Conservation (phyloP, 2,329 filamentous ascomycete genomes). For the Fusarium sp. region DNA sequence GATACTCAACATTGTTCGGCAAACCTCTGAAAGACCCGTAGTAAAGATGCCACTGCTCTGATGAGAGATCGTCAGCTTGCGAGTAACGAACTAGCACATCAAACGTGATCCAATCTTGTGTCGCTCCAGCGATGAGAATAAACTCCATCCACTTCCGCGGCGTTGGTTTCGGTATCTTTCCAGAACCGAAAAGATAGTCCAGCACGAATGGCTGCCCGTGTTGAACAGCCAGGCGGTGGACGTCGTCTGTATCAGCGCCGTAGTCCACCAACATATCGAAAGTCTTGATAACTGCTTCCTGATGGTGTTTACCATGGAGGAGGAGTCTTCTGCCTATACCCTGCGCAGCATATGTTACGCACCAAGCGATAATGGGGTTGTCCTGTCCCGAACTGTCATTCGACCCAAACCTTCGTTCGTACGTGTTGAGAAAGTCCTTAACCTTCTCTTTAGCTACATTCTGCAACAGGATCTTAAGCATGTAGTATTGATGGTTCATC, state of each 20-base stretch:
- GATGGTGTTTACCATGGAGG: accelerated
- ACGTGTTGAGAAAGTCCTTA: accelerated
- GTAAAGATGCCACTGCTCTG: background rate
- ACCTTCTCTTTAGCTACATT: accelerated
- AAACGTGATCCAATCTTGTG: background rate
- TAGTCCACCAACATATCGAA: background rate
- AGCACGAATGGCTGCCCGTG: background rate
- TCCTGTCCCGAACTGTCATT: background rate
- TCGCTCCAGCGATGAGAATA: accelerated
- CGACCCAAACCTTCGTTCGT: background rate
- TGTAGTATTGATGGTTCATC: background rate
- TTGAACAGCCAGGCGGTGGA: background rate
- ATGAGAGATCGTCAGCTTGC: background rate
- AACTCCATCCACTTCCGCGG: background rate
- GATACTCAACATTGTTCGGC: accelerated
- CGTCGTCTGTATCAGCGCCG: background rate
- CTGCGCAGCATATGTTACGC: background rate
- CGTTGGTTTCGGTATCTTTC: background rate
- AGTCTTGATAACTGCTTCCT: background rate
- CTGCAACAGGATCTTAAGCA: accelerated
- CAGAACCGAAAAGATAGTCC: background rate
- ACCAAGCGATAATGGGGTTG: background rate
- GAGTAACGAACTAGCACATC: background rate
- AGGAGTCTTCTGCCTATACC: background rate
- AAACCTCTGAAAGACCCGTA: background rate